Conservation (phyloP, 495 filamentous ascomycete genomes). For the Hypoxylon perforatum region DNA sequence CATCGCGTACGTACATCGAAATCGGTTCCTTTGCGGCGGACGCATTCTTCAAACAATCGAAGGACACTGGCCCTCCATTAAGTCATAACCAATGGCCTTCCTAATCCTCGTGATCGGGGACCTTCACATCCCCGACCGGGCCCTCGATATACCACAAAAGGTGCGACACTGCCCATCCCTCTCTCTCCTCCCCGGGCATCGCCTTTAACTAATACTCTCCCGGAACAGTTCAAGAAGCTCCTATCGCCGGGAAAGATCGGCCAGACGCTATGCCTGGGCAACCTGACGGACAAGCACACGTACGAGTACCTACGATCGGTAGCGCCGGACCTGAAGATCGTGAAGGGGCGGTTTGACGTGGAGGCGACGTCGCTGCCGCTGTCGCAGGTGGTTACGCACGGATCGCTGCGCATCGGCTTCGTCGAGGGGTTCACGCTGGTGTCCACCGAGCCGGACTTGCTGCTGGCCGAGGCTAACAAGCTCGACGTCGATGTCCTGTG, state of each 20-base stretch:
- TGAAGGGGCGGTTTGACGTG: slow-evolving; percentile 92
- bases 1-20: slow-evolving; percentile 15
- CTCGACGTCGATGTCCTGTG: slow-evolving; percentile 97
- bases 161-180: slow-evolving; percentile 56
- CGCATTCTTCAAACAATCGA: not conserved
- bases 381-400: slow-evolving; percentile 94
- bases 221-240: slow-evolving; percentile 91
- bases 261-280: slow-evolving; percentile 96
- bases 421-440: slow-evolving; percentile 97
- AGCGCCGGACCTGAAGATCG: slow-evolving; percentile 93
- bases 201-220: slow-evolving; percentile 14
- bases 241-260: slow-evolving; percentile 97
- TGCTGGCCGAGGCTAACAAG: slow-evolving; percentile 92
- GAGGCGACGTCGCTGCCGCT: slow-evolving; percentile 91
- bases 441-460: slow-evolving; percentile 87
- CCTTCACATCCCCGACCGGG: slow-evolving; percentile 96
- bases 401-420: slow-evolving; percentile 92
- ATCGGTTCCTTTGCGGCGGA: not conserved
- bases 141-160: slow-evolving; percentile 89
- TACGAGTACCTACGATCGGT: slow-evolving; percentile 94
- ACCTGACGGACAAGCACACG: slow-evolving; percentile 92
- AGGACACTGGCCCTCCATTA: slow-evolving; percentile 11
- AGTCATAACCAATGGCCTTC: slow-evolving; percentile 55
- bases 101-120: slow-evolving; percentile 90
- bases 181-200: not conserved